Conservation (phyloP, 2,329 filamentous ascomycete genomes). For the Fusarium sp. region DNA sequence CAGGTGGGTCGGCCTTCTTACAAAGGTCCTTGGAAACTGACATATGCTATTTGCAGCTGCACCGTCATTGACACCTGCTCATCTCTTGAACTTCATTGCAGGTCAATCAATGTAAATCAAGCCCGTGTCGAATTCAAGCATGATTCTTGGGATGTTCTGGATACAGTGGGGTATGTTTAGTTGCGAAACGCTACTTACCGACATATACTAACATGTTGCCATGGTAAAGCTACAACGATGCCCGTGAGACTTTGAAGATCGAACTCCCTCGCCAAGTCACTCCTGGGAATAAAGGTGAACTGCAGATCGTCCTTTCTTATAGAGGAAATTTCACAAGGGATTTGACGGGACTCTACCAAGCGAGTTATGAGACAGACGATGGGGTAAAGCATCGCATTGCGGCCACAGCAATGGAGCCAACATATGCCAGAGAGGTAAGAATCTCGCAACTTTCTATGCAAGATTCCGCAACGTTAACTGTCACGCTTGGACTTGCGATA, state of each 20-base stretch:
- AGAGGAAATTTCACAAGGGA: neutral
- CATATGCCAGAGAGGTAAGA: neutral
- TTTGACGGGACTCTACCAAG: neutral
- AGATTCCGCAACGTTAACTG: accelerated
- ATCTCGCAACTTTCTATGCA: neutral
- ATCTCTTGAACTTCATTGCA: neutral
- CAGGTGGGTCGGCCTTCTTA: accelerated
- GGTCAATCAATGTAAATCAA: neutral
- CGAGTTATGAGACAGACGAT: neutral
- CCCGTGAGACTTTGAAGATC: accelerated
- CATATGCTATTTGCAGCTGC: neutral
- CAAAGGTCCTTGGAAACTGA: too few species aligned
- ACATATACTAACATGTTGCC: accelerated
- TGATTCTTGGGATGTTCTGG: accelerated
- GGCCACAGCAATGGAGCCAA: neutral
- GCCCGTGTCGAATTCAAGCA: accelerated
- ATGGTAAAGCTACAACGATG: neutral
- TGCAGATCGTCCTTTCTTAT: accelerated
- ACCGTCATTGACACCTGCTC: neutral
- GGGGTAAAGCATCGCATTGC: neutral
- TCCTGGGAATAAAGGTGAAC: accelerated
- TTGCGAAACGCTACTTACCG: accelerated
- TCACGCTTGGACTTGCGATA: neutral
- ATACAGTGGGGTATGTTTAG: accelerated
- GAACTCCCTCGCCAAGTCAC: accelerated